Evolutionary conservation across 805 yeast genomes (phyloP).

Genomic region (Saccharomyces jurei): DNA sequence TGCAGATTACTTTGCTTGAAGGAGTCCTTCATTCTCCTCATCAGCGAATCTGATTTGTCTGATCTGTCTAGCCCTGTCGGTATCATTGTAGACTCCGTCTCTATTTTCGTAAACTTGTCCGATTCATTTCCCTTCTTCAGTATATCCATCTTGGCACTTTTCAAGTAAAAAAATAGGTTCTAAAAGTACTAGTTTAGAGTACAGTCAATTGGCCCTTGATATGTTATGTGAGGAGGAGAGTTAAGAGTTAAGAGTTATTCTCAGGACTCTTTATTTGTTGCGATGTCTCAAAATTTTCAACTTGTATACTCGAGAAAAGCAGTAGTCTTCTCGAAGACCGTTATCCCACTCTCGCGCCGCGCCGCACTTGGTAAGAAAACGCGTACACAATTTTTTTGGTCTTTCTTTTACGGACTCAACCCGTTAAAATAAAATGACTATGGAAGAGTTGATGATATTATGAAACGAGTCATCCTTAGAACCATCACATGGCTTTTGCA

Average conservation of each 20-base stretch:
- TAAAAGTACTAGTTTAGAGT: no score
- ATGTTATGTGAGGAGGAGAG: no score
- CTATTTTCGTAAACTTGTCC: conserved; percentile 2
- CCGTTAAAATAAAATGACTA: background rate
- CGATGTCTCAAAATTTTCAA: background rate
- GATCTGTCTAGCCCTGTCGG: background rate
- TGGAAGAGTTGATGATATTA: background rate
- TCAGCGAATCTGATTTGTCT: conserved; percentile 1
- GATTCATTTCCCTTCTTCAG: background rate
- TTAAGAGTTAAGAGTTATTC: background rate
- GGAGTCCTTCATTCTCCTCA: conserved; percentile 3
- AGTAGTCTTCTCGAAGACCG: background rate
- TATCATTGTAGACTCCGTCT: conserved; percentile 3
- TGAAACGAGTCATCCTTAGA: no score
- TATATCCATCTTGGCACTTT: background rate
- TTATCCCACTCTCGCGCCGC: background rate
- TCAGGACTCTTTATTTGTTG: background rate
- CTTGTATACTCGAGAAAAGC: background rate
- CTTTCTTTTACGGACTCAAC: no score
- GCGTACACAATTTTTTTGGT: background rate
- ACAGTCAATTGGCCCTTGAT: no score
- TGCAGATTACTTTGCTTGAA: conserved; percentile 2
- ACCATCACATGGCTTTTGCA: no score
- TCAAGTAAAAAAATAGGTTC: no score
- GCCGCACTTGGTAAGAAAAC: background rate